A percentile compares a stretch with the other conserved stretches of the same genome.
phyloP scores from a whole-genome alignment of 495 filamentous ascomycete genomes.

The Tetracladium marchalianum region DNA sequence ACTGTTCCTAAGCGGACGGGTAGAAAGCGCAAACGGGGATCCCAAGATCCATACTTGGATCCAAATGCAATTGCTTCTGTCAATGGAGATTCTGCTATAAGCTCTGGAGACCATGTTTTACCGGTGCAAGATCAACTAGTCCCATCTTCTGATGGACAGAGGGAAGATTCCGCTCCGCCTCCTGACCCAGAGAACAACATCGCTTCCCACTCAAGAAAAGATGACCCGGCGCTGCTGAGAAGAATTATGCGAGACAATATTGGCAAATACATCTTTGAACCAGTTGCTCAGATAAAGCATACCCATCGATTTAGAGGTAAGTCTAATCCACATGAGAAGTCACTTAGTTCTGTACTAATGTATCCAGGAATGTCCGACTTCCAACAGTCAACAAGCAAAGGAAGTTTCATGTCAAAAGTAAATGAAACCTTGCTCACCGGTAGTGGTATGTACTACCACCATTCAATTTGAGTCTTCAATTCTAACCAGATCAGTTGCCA shows the following conservation, averaged over 20 bases:
- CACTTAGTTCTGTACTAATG: background rate
- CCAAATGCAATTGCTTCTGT: slow-evolving; percentile 3
- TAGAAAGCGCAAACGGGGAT: slow-evolving; percentile 69
- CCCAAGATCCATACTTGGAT: slow-evolving; percentile 47
- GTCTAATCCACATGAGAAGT: background rate
- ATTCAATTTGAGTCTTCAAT: background rate
- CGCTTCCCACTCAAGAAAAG: slow-evolving; percentile 28
- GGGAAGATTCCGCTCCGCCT: slow-evolving; percentile 1
- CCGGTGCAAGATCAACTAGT: too few relatives aligned
- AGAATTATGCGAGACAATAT: slow-evolving; percentile 64
- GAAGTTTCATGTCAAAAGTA: slow-evolving; percentile 55
- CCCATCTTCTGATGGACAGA: slow-evolving; percentile 8
- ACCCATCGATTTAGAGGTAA: slow-evolving; percentile 82
- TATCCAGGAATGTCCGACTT: slow-evolving; percentile 51
- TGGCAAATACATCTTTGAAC: slow-evolving; percentile 56
- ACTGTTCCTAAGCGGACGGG: slow-evolving; percentile 81
- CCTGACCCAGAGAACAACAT: slow-evolving; percentile 11
- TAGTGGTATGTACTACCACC: slow-evolving; percentile 38
- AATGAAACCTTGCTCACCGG: slow-evolving; percentile 53
- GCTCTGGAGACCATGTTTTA: too few relatives aligned
- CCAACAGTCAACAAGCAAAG: slow-evolving; percentile 54
- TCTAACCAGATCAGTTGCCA: slow-evolving; percentile 19
- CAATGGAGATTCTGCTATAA: slow-evolving; percentile 4
- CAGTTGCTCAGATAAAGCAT: slow-evolving; percentile 60
- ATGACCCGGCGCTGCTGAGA: slow-evolving; percentile 38